Evolutionary conservation across 495 filamentous ascomycete species (phyloP).

Genomic region (Trichoderma erinaceum): DNA sequence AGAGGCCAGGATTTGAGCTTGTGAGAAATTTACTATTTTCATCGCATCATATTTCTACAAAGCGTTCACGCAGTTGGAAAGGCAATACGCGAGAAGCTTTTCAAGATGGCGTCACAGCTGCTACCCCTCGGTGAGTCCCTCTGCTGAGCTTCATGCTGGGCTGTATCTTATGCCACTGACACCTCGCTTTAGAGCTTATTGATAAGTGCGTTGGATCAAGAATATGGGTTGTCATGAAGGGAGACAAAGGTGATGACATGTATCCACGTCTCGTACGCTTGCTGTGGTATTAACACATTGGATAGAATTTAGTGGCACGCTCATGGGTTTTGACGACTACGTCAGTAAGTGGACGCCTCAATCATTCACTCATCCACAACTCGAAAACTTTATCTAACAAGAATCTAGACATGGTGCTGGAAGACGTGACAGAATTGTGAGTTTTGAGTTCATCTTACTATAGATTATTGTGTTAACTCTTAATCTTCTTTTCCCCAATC

Average conservation of each 20-base stretch:
- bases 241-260: slow-evolving; percentile 72
- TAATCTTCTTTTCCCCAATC: background rate
- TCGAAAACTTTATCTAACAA: slow-evolving; percentile 14
- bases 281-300: slow-evolving; percentile 12
- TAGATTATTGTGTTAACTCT: background rate
- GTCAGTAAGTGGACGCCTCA: slow-evolving; percentile 69
- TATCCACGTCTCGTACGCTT: background rate
- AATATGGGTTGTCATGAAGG: slow-evolving; percentile 99
- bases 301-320: slow-evolving; percentile 85
- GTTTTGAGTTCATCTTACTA: slow-evolving; percentile 24
- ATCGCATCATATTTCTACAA: no score
- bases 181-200: slow-evolving; percentile 68
- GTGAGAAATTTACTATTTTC: background rate
- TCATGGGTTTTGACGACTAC: slow-evolving; percentile 97
- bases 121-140: slow-evolving; percentile 60
- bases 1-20: background rate
- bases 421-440: slow-evolving; percentile 96
- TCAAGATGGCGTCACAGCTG: slow-evolving; percentile 68
- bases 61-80: background rate
- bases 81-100: background rate
- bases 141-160: background rate
- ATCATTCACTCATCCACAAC: slow-evolving; percentile 4
- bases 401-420: slow-evolving; percentile 84
- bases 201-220: slow-evolving; percentile 96
- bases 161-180: slow-evolving; percentile 18